These are phyloP conservation scores for Aristolochia californica DNA, from an alignment of 164 flowering plant species.

Conservation along the genomic window DNA sequence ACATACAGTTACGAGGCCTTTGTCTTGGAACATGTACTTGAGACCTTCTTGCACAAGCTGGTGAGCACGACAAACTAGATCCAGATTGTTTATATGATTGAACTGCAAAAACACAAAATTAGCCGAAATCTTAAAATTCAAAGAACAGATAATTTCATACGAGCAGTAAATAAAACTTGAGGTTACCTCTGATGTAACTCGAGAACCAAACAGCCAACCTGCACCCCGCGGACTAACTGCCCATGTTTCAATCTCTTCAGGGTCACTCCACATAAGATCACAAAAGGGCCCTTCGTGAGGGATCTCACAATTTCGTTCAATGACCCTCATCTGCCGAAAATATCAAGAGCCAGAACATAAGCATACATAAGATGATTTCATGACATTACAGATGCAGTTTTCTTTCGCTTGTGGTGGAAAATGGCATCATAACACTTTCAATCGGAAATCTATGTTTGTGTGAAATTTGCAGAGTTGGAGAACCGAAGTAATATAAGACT, in stretches of 20 bases:
- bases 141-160: not conserved
- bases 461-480: no score
- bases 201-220: constrained; percentile 99
- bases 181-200: constrained; percentile 90
- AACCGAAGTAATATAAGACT: no score
- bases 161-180: not conserved
- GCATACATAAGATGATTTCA: no score
- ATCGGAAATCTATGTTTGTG: no score
- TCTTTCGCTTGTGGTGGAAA: no score
- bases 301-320: constrained; percentile 93
- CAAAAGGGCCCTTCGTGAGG: constrained; percentile 99
- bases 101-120: constrained; percentile 37
- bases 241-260: constrained; percentile 99
- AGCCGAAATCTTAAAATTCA: not conserved
- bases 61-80: constrained; percentile 96
- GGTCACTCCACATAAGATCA: constrained; percentile 99
- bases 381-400: no score
- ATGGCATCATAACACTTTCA: no score
- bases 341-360: not conserved
- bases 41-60: constrained; percentile 99
- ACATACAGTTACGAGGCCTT: constrained; percentile 96
- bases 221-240: constrained; percentile 99
- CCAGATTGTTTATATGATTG: constrained; percentile 93
- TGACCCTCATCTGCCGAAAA: constrained; percentile 64
- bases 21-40: constrained; percentile 98